Percentiles rank a stretch among this genome's conserved stretches.
phyloP scores from a whole-genome alignment of 192 early-diverging fungal species.

The Polychytrium aggregatum region DNA sequence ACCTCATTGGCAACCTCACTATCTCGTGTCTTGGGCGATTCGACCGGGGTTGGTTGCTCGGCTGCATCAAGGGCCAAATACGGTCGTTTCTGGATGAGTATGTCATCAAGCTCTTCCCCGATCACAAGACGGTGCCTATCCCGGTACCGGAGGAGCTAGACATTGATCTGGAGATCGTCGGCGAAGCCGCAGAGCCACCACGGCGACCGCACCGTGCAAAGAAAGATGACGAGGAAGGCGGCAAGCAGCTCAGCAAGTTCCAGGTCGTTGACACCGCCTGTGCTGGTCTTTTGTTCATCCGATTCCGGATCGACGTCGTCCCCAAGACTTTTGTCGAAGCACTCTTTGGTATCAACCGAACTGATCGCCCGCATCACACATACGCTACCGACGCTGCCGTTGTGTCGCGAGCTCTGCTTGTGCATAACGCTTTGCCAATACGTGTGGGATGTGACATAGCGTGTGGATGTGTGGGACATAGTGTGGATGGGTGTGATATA shows the following conservation, averaged over 20 bases:
- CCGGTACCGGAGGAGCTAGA: conserved; percentile 3
- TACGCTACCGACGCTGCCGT: not conserved
- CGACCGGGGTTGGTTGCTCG: no score
- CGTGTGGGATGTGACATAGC: no score
- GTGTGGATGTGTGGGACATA: no score
- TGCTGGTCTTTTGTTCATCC: conserved; percentile 29
- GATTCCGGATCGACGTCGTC: conserved; percentile 28
- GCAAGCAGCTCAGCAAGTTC: conserved; percentile 15
- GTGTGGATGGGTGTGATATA: no score
- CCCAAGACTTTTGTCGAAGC: conserved; percentile 25
- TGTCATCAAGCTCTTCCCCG: conserved; percentile 13
- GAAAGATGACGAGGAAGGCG: not conserved
- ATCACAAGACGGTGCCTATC: conserved; percentile 6
- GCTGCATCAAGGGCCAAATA: conserved; percentile 18
- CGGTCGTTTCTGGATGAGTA: conserved; percentile 9
- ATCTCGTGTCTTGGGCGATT: no score
- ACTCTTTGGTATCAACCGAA: conserved; percentile 36
- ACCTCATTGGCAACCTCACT: no score
- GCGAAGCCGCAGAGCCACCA: not conserved
- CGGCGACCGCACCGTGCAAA: not conserved
- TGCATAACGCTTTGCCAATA: no score
- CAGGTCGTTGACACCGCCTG: conserved; percentile 40
- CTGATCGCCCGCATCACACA: not conserved
- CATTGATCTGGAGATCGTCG: conserved; percentile 15
- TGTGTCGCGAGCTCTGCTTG: not conserved